A percentile compares a stretch with the other conserved stretches of the same genome.
Evolutionary conservation across 2,329 filamentous ascomycete genomes (phyloP).

Genomic region (Colletotrichum sojae): DNA sequence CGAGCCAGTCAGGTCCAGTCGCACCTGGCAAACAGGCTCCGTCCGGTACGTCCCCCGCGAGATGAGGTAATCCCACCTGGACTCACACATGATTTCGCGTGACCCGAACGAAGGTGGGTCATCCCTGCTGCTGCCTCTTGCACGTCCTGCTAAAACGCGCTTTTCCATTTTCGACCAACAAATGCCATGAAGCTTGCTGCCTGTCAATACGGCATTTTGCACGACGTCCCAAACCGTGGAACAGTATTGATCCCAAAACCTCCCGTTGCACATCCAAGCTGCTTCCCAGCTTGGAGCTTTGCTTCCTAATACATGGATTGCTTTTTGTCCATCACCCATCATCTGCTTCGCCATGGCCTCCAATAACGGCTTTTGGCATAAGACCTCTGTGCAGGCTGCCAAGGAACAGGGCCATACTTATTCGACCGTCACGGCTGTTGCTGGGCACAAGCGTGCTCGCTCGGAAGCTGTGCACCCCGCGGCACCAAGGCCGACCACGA

Average conservation of each 20-base stretch:
- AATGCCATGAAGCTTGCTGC: conserved; percentile 18
- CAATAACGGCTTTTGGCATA: conserved; percentile 61
- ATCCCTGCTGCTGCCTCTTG: conserved; percentile 35
- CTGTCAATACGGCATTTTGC: conserved; percentile 21
- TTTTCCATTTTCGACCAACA: conserved; percentile 27
- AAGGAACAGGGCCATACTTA: conserved; percentile 54
- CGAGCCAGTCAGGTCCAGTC: conserved; percentile 1
- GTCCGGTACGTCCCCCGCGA: neutral
- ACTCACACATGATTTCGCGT: conserved; percentile 38
- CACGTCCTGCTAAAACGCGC: conserved; percentile 25
- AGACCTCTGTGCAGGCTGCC: conserved; percentile 66
- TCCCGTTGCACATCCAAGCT: neutral
- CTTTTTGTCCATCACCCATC: neutral
- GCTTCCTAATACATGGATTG: conserved; percentile 17
- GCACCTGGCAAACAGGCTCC: neutral
- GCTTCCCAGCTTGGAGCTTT: neutral
- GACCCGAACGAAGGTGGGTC: conserved; percentile 19
- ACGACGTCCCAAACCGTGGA: neutral
- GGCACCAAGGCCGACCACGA: conserved; percentile 19
- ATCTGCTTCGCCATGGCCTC: conserved; percentile 51
- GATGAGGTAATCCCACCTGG: conserved; percentile 32
- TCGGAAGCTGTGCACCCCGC: conserved; percentile 24
- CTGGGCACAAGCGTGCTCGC: conserved; percentile 63
- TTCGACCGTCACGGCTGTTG: conserved; percentile 55
- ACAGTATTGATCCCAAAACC: conserved; percentile 5